Evolutionary conservation across 139 green algal genomes (phyloP), one percentile per base, ranked within the genome.

Genomic region (Picochlorum sp.): DNA sequence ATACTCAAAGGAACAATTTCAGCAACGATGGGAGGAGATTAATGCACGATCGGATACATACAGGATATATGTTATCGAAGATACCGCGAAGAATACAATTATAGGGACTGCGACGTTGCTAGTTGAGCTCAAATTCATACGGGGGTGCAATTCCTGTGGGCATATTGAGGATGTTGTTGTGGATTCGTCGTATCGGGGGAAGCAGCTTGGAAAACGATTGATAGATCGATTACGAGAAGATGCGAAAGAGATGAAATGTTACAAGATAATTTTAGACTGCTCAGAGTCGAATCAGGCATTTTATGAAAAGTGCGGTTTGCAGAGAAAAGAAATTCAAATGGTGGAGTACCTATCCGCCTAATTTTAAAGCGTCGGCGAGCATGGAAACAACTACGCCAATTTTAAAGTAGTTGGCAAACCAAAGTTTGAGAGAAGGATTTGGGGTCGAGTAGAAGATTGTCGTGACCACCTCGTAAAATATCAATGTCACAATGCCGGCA

Each of bases 261-360:
- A 97, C 77, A 97, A 98, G 71, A 77, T 94, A 1, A 96, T 97
- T 49, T 74, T 97, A 64, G 90, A 97, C 72, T 98, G 92, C 74
- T 72, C 69, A n/a, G 88, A 97, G 62, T 56, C 71, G 26, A 96
- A 97, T 52, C 74, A 79, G 10, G 7, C 66, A 1, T 98, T 97
- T 69, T 98, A 98, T 59, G 82, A 87, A 18, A 97, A 95, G 66
- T 92, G 81, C 54, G 92, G 92, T 4, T 80, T 95, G 5, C 69
- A 6, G 1, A 51, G 56, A 11, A 98, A 98, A 66, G 92, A 95
- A 56, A 76, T 95, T 28, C 91, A 97, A 74, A 96, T 97, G 90
- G 90, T 90, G 20, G 62, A 68, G 49, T 86, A 83, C 62, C 56
- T 58, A 86, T 38, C 74, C 67, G 13, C 69, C 73, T 15, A 89